Evolutionary conservation across 768 basidiomycete genomes (phyloP), one percentile per base, ranked within the genome.

Genomic region (Omphalotus guepiniiformis): DNA sequence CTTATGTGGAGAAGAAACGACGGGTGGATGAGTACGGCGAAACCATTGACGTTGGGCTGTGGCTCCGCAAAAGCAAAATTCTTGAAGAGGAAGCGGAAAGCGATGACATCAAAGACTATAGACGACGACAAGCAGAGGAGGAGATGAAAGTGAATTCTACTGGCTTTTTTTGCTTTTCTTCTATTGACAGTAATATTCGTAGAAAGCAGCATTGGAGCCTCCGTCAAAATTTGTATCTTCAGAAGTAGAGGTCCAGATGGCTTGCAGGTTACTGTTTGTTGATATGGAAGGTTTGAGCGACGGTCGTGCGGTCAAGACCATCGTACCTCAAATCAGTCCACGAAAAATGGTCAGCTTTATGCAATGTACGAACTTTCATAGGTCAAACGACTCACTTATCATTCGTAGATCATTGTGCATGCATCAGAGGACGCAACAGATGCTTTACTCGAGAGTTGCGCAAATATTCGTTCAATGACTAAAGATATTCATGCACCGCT

Each of bases 201-300:
- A 91, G 85, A 81, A 85, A 73, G 77, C 73, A 21, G 76, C 82
- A 4, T 78, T 77, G 48, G 96, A 97, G 64, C 82, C 88, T 1
- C 96, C 96, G 13, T 94, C 88, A 28, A 98, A 97, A 64, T 98
- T 83, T 56, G 75, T 96, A 38, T 78, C 82, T 1, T 83, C 85
- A 35, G 74, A 80, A 21, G 71, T 88, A 5, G 83, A 86, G 48
- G 78, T 97, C 21, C 84, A 92, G 48, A 61, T 98, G 27, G 81
- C 87, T 25, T 96, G 95, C 56, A 82, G 87, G 4, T 67, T 98
- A 23, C 78, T 93, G 38, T 98, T 89, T 57, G 82, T 98, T 38
- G 95, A 99, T 59, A 83, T 98, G 80, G 96, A 98, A 59, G 96
- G 96, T 25, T 69, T 95, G 44, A 94, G 94, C 57, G 96, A 99